Percentiles rank a stretch among this genome's conserved stretches.
These are phyloP conservation scores for Serpula lacrymans DNA, from an alignment of 768 basidiomycete species.

Conservation along the genomic window DNA sequence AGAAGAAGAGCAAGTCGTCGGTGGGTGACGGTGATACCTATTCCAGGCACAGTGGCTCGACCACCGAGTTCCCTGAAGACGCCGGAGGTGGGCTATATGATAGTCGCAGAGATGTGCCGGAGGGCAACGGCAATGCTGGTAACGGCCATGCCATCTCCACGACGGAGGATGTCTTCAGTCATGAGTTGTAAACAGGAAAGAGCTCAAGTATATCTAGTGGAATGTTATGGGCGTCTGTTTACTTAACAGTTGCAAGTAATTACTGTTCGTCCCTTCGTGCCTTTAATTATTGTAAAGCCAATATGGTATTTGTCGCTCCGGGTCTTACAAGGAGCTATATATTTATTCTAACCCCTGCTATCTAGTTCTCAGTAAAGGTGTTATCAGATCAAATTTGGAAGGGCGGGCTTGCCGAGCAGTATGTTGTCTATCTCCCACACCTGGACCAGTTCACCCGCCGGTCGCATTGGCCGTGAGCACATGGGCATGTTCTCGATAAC, in stretches of 20 bases:
- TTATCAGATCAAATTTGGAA: no score
- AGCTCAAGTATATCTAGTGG: no score
- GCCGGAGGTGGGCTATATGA: slow-evolving; percentile 68
- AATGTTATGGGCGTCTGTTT: slow-evolving; percentile 1
- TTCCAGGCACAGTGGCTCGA: slow-evolving; percentile 32
- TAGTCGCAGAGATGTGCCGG: slow-evolving; percentile 10
- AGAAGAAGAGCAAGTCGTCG: slow-evolving; percentile 48
- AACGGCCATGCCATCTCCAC: slow-evolving; percentile 17
- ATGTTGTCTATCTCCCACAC: no score
- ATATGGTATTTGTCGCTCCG: no score
- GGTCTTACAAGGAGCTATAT: no score
- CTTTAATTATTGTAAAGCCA: no score
- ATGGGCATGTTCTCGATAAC: no score
- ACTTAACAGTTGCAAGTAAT: not conserved
- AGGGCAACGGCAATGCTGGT: slow-evolving; percentile 12
- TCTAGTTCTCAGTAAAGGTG: no score
- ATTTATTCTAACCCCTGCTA: no score
- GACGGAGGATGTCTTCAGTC: slow-evolving; percentile 56
- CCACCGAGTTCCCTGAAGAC: slow-evolving; percentile 66
- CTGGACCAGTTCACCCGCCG: no score
- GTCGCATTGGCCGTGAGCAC: no score
- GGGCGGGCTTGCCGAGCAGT: no score
- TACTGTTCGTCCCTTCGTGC: not conserved
- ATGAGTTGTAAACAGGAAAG: slow-evolving; percentile 55
- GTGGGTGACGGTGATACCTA: slow-evolving; percentile 30